Percentiles rank a stretch among this genome's conserved stretches.
phyloP scores from a whole-genome alignment of 1,139 yeast genomes.

The Magnusiomyces magnusii region DNA sequence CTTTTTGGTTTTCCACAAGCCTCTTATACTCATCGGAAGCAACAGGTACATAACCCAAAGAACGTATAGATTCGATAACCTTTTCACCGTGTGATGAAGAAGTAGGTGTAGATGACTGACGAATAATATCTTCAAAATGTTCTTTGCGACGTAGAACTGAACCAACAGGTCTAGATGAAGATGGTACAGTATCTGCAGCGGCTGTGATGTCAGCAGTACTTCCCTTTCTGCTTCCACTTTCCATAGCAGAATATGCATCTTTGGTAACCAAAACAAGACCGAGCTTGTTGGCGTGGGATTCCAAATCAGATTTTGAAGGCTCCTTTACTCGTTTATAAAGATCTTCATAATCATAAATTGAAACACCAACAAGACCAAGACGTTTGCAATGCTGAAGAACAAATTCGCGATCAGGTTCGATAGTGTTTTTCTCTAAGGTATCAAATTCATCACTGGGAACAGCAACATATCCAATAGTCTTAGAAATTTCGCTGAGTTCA shows the following conservation, averaged over 20 bases:
- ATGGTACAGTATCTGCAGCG: slow-evolving; percentile 6
- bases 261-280: slow-evolving; percentile 43
- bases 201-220: slow-evolving; percentile 9
- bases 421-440: slow-evolving; percentile 23
- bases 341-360: slow-evolving; percentile 24
- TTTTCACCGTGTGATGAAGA: slow-evolving; percentile 25
- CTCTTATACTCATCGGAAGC: slow-evolving; percentile 34
- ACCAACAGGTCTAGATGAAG: slow-evolving; percentile 19
- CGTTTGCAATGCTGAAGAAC: slow-evolving; percentile 27
- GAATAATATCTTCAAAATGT: slow-evolving; percentile 32
- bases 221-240: slow-evolving; percentile 13
- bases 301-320: slow-evolving; percentile 35
- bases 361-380: slow-evolving; percentile 26
- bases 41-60: slow-evolving; percentile 34
- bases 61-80: slow-evolving; percentile 30
- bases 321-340: slow-evolving; percentile 10
- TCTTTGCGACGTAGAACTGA: slow-evolving; percentile 34
- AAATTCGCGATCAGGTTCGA: slow-evolving; percentile 25
- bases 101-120: slow-evolving; percentile 16
- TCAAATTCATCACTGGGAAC: slow-evolving; percentile 35
- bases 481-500: slow-evolving; percentile 34
- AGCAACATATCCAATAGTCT: slow-evolving; percentile 36
- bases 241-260: slow-evolving; percentile 35
- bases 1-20: slow-evolving; percentile 30
- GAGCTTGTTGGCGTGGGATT: slow-evolving; percentile 42